Percentiles rank a stretch among this genome's conserved stretches.
Evolutionary conservation across 345 rosid genomes (phyloP).

Genomic region (Melastoma malabathricum): DNA sequence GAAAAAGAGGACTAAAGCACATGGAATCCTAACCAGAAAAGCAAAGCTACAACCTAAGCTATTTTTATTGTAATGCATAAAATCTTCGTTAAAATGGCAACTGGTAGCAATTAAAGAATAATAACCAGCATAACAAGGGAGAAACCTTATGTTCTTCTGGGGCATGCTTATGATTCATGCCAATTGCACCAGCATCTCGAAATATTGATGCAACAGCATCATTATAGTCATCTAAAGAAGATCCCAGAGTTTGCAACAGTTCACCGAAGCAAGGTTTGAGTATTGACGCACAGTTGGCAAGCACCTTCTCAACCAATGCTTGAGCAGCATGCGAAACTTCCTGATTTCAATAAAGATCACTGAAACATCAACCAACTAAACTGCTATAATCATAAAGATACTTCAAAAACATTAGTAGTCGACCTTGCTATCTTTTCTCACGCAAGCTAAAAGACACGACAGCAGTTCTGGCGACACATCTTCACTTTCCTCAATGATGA

Average conservation of each 20-base stretch:
- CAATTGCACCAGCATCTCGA: slow-evolving; percentile 30
- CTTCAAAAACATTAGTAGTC: not conserved
- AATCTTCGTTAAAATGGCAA: too few species aligned
- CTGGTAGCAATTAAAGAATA: not conserved
- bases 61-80: too few species aligned
- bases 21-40: too few species aligned
- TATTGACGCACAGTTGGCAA: slow-evolving; percentile 50
- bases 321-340: slow-evolving; percentile 54
- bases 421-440: slow-evolving; percentile 48
- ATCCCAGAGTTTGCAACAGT: slow-evolving; percentile 43
- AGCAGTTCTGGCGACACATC: slow-evolving; percentile 39
- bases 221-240: slow-evolving; percentile 46
- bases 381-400: not conserved
- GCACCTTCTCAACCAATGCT: slow-evolving; percentile 63
- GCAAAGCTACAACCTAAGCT: too few species aligned
- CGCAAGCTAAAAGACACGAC: slow-evolving; percentile 33
- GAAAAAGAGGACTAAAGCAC: too few species aligned
- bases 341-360: slow-evolving; percentile 15
- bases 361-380: not conserved
- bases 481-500: slow-evolving; percentile 48
- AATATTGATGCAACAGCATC: slow-evolving; percentile 52
- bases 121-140: not conserved
- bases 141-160: slow-evolving; percentile 39
- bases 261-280: slow-evolving; percentile 49
- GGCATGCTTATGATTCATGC: slow-evolving; percentile 23